A percentile compares a stretch with the other conserved stretches of the same genome.
phyloP scores from a whole-genome alignment of 345 rosid species.

The Aethionema arabicum region DNA sequence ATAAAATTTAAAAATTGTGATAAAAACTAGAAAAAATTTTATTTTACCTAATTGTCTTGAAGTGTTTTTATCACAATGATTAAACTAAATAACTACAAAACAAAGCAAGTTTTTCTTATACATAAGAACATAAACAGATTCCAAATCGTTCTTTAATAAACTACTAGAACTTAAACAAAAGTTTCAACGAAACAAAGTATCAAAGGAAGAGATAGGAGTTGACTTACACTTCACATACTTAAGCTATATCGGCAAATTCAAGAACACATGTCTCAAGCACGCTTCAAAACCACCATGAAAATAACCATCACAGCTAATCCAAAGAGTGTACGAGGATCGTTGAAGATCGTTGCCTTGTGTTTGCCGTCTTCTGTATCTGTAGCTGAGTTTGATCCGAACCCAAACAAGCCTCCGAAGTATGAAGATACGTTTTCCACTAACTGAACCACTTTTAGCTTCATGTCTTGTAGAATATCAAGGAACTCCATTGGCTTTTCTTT shows the following conservation, averaged over 20 bases:
- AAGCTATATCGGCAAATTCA: slow-evolving; percentile 45
- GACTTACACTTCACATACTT: not conserved
- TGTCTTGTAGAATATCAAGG: slow-evolving; percentile 38
- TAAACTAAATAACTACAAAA: no score
- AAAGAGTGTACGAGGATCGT: slow-evolving; percentile 49
- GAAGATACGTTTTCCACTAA: slow-evolving; percentile 53
- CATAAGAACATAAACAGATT: no score
- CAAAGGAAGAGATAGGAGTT: not conserved
- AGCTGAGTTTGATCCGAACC: slow-evolving; percentile 25
- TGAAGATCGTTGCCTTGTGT: slow-evolving; percentile 22
- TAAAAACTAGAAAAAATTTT: no score
- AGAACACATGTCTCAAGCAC: slow-evolving; percentile 33
- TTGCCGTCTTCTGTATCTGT: slow-evolving; percentile 39
- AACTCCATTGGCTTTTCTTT: slow-evolving; percentile 26
- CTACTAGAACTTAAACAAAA: not conserved
- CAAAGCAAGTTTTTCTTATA: no score
- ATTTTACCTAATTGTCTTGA: no score
- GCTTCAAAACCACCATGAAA: slow-evolving; percentile 60
- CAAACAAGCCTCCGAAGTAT: slow-evolving; percentile 51
- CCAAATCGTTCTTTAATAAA: no score
- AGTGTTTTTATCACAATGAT: no score
- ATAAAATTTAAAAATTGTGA: no score
- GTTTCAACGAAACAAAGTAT: slow-evolving; percentile 14
- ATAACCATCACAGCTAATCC: slow-evolving; percentile 65
- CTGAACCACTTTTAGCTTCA: slow-evolving; percentile 49